These are phyloP conservation scores for Fusarium temperatum DNA, from an alignment of 2,329 filamentous ascomycete species.

Conservation along the genomic window DNA sequence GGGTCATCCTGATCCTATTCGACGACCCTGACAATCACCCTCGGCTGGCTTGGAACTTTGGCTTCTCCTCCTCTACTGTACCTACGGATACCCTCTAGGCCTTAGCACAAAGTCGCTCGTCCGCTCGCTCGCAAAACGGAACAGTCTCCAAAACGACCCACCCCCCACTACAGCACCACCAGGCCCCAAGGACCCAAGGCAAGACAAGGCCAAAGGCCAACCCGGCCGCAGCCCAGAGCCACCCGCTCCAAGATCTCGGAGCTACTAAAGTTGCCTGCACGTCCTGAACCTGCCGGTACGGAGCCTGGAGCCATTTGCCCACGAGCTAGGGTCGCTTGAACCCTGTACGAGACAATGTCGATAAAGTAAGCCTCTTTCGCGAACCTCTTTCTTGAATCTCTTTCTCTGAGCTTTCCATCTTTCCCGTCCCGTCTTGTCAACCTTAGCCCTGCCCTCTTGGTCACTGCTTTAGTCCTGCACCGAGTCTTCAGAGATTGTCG, in stretches of 20 bases:
- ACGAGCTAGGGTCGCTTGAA: slow-evolving; percentile 48
- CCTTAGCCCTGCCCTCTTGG: slow-evolving; percentile 19
- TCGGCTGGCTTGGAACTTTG: slow-evolving; percentile 28
- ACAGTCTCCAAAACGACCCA: slow-evolving; percentile 41
- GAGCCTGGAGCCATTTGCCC: slow-evolving; percentile 44
- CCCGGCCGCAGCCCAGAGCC: slow-evolving; percentile 37
- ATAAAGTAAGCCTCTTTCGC: slow-evolving; percentile 61
- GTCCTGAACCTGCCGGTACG: slow-evolving; percentile 44
- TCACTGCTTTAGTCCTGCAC: slow-evolving; percentile 21
- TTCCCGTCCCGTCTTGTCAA: slow-evolving; percentile 30
- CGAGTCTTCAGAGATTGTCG: slow-evolving; percentile 16
- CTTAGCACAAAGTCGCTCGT: slow-evolving; percentile 22
- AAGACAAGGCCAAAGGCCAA: slow-evolving; percentile 38
- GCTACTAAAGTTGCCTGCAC: slow-evolving; percentile 45
- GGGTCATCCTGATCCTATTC: slow-evolving; percentile 24
- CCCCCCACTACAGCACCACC: slow-evolving; percentile 40
- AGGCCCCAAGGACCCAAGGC: slow-evolving; percentile 30
- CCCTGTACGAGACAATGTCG: slow-evolving; percentile 57
- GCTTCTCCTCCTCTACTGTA: slow-evolving; percentile 1
- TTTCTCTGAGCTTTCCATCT: slow-evolving; percentile 36
- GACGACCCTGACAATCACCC: slow-evolving; percentile 17
- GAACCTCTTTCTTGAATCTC: slow-evolving; percentile 37
- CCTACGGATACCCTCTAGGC: not conserved
- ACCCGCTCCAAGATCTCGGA: slow-evolving; percentile 46
- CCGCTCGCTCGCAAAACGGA: slow-evolving; percentile 17